A percentile compares a stretch with the other conserved stretches of the same genome.
phyloP scores from a whole-genome alignment of 148 eudicot genomes.

The Chenopodium album region DNA sequence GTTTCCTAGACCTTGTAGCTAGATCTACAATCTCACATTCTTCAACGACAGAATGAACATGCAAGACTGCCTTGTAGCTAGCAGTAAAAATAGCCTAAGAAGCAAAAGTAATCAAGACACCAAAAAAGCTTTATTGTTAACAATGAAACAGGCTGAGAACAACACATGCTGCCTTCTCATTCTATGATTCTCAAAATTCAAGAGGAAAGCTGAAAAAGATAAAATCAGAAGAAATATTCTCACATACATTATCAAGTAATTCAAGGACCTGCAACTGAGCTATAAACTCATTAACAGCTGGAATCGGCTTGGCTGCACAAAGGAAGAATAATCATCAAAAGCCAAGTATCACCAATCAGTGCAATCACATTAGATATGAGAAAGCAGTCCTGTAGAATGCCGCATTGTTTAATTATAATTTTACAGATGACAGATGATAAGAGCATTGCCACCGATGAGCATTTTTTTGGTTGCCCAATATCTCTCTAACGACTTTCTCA shows the following conservation, averaged over 20 bases:
- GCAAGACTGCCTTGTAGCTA: slow-evolving; percentile 93
- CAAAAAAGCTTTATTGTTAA: too few species aligned
- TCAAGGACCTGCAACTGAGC: slow-evolving; percentile 88
- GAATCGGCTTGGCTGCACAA: slow-evolving; percentile 74
- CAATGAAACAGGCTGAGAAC: not conserved
- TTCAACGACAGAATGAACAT: slow-evolving; percentile 84
- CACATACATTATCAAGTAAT: slow-evolving; percentile 82
- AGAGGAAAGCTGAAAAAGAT: too few species aligned
- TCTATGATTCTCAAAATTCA: too few species aligned
- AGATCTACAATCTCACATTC: slow-evolving; percentile 95
- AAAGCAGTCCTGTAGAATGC: too few species aligned
- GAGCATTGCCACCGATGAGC: too few species aligned
- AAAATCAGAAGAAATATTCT: not conserved
- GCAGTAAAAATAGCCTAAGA: slow-evolving; percentile 89
- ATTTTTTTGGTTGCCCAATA: too few species aligned
- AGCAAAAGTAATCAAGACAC: not conserved
- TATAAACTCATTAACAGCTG: slow-evolving; percentile 67
- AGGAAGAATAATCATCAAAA: slow-evolving; percentile 8
- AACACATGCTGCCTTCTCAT: too few species aligned
- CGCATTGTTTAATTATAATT: too few species aligned
- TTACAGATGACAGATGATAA: too few species aligned
- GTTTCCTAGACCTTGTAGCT: slow-evolving; percentile 59
- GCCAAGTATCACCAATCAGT: not conserved
- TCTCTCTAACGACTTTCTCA: too few species aligned
- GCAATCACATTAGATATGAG: too few species aligned